phyloP scores from a whole-genome alignment of 345 rosid genomes.

The Excoecaria cochinchinensis region DNA sequence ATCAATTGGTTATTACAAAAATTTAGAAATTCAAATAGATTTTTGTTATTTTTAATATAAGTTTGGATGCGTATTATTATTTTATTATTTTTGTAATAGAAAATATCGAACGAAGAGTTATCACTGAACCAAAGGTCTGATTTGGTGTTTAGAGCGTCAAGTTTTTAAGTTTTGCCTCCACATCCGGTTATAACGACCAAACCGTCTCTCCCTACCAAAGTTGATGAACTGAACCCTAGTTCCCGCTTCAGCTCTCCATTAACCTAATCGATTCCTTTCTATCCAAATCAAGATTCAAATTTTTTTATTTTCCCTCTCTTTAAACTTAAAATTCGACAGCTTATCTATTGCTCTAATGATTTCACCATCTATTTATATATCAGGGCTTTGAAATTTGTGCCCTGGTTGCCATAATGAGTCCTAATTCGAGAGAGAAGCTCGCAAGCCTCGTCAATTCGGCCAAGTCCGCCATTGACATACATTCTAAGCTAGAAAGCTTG shows the following conservation, averaged over 20 bases:
- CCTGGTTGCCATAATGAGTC: constrained; percentile 57
- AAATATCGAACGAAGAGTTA: no score
- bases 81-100: no score
- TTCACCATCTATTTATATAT: background rate
- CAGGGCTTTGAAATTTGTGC: constrained; percentile 4
- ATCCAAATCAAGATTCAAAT: background rate
- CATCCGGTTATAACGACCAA: background rate
- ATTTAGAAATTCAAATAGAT: no score
- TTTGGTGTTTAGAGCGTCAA: no score
- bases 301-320: constrained; percentile 2
- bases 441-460: constrained; percentile 53
- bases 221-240: constrained; percentile 2
- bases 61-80: no score
- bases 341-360: background rate
- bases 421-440: constrained; percentile 53
- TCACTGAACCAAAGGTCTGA: no score
- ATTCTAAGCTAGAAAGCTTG: constrained; percentile 64
- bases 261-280: background rate
- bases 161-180: no score
- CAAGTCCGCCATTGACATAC: constrained; percentile 52
- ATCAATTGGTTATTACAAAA: no score
- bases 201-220: background rate
- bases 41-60: no score
- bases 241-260: background rate
- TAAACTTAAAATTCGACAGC: background rate